These are phyloP conservation scores for Eucalyptus pauciflora DNA, from an alignment of 345 rosid species.

Conservation along the genomic window DNA sequence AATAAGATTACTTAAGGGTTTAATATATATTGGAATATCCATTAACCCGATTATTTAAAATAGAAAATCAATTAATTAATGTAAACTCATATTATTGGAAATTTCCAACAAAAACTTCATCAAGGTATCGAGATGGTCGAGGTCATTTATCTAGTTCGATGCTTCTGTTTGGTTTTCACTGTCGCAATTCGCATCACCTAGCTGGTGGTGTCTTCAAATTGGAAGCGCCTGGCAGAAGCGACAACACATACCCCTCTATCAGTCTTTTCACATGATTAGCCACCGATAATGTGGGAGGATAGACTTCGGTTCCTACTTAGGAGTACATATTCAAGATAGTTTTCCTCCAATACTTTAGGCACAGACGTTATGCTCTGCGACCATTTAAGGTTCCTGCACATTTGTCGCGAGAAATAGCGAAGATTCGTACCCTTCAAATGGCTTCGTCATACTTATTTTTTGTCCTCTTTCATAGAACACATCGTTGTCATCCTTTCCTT, in stretches of 20 bases:
- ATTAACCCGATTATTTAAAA: no score
- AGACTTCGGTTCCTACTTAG: background rate
- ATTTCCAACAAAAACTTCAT: no score
- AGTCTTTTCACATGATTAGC: background rate
- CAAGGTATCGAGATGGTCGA: background rate
- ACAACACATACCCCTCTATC: background rate
- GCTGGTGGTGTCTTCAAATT: background rate
- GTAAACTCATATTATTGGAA: no score
- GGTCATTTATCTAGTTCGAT: background rate
- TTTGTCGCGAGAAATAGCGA: background rate
- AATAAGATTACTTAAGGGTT: no score
- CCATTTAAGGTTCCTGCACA: background rate
- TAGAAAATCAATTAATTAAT: no score
- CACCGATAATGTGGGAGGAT: background rate
- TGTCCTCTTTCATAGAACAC: background rate
- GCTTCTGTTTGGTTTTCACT: background rate
- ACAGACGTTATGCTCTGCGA: background rate
- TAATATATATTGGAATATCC: no score
- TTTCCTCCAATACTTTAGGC: background rate
- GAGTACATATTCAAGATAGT: background rate
- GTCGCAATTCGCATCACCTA: background rate
- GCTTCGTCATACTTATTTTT: background rate
- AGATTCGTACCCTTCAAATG: background rate
- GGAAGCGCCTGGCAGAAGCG: background rate
- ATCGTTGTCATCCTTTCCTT: background rate